phyloP scores from a whole-genome alignment of 176 grass and related monocot species.

The Musa troglodytarum region DNA sequence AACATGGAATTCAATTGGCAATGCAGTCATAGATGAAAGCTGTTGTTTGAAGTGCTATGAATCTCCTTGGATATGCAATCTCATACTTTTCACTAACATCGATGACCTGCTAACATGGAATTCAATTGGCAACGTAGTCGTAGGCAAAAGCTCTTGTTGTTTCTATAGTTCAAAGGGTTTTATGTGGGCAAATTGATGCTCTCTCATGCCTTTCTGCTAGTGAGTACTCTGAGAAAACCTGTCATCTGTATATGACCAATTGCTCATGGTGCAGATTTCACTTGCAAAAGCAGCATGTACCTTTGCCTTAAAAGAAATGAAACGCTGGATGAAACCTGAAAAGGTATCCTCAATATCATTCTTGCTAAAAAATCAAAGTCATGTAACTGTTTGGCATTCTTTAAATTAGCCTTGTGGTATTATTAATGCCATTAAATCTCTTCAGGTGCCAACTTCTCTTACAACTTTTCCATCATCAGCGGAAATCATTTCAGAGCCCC shows the following conservation, averaged over 20 bases:
- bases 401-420: neutral
- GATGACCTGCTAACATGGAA: too few relatives aligned
- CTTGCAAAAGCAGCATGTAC: conserved; percentile 41
- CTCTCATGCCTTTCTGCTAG: neutral
- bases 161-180: too few relatives aligned
- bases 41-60: too few relatives aligned
- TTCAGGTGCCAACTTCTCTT: conserved; percentile 59
- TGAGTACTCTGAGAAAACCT: neutral
- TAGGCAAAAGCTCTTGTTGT: too few relatives aligned
- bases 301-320: conserved; percentile 60
- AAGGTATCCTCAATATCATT: conserved; percentile 36
- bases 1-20: too few relatives aligned
- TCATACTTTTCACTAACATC: too few relatives aligned
- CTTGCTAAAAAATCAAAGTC: too few relatives aligned
- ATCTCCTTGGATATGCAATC: too few relatives aligned
- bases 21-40: too few relatives aligned
- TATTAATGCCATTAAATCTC: neutral
- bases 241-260: neutral
- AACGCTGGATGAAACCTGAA: conserved; percentile 82
- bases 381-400: neutral
- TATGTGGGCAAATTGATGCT: too few relatives aligned
- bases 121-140: too few relatives aligned
- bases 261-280: conserved; percentile 43
- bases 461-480: conserved; percentile 85
- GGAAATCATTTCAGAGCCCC: conserved; percentile 63